Evolutionary conservation across 257 asterid genomes (phyloP).

Genomic region (Coffea eugenioides): DNA sequence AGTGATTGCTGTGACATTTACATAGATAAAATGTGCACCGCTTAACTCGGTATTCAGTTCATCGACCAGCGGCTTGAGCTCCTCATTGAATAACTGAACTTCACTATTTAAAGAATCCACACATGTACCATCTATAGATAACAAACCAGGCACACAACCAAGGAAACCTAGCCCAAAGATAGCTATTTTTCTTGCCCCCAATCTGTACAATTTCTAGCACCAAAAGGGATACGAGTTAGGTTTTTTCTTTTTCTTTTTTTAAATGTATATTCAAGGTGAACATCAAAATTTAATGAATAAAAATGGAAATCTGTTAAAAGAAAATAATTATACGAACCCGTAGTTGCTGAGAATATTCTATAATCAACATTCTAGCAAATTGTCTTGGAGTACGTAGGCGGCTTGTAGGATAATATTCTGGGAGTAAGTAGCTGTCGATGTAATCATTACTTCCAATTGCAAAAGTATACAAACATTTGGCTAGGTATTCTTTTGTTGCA

Average conservation of each 20-base stretch:
- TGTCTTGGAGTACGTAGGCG: slow-evolving; percentile 11
- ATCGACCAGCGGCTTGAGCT: slow-evolving; percentile 24
- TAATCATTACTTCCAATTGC: slow-evolving; percentile 63
- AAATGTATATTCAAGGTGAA: too few species aligned
- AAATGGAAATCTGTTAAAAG: not conserved
- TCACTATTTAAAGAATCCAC: slow-evolving; percentile 28
- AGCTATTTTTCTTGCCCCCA: slow-evolving; percentile 50
- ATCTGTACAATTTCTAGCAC: slow-evolving; percentile 35
- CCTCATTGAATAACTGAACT: slow-evolving; percentile 25
- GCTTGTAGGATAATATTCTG: slow-evolving; percentile 41
- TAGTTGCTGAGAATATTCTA: slow-evolving; percentile 20
- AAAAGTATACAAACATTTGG: slow-evolving; percentile 55
- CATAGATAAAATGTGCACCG: slow-evolving; percentile 30
- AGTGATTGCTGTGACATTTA: not conserved
- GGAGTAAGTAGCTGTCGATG: slow-evolving; percentile 59
- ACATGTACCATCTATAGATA: slow-evolving; percentile 32
- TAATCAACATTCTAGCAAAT: slow-evolving; percentile 10
- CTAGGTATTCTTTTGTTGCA: slow-evolving; percentile 32
- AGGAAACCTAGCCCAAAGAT: slow-evolving; percentile 31
- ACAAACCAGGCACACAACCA: slow-evolving; percentile 40
- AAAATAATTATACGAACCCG: not conserved
- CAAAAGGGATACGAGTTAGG: too few species aligned
- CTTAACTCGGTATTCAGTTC: slow-evolving; percentile 25
- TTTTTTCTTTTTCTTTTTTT: too few species aligned
- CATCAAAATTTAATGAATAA: too few species aligned